A percentile compares a stretch with the other conserved stretches of the same genome.
Evolutionary conservation across 495 filamentous ascomycete genomes (phyloP).

Genomic region (Friedmanniomyces simplex): DNA sequence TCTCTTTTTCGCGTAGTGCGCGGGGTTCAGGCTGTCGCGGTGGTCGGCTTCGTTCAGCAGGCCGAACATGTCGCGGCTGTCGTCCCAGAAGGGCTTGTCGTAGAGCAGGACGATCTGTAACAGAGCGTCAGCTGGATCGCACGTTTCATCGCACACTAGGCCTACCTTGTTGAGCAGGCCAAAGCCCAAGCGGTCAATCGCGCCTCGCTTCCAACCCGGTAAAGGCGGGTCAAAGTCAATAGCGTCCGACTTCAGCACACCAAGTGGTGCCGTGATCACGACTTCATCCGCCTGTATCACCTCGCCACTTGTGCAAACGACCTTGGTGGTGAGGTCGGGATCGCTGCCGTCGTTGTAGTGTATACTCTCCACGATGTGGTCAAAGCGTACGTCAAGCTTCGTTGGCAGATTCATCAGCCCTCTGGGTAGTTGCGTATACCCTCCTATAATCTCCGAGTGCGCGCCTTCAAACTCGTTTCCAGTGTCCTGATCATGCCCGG

Average conservation of each 20-base stretch:
- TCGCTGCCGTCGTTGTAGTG: conserved; percentile 45
- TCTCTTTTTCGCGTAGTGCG: conserved; percentile 51
- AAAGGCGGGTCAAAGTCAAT: conserved; percentile 75
- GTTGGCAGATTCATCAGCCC: conserved; percentile 67
- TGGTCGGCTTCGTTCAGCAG: conserved; percentile 62
- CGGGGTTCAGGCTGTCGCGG: conserved; percentile 44
- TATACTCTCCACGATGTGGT: conserved; percentile 57
- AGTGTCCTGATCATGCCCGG: conserved; percentile 90
- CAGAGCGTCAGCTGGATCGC: conserved; percentile 4
- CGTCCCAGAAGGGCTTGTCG: conserved; percentile 83
- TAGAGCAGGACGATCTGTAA: conserved; percentile 73
- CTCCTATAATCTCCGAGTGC: conserved; percentile 84
- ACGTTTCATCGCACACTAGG: neutral
- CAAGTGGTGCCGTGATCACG: conserved; percentile 79
- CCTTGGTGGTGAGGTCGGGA: conserved; percentile 32
- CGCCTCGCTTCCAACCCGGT: conserved; percentile 71
- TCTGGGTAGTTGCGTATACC: conserved; percentile 80
- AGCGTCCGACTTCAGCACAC: conserved; percentile 68
- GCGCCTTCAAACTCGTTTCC: conserved; percentile 96
- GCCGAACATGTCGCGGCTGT: conserved; percentile 87
- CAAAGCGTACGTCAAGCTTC: conserved; percentile 68
- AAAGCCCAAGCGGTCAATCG: conserved; percentile 82
- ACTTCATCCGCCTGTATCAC: conserved; percentile 72
- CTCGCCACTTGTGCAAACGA: conserved; percentile 73
- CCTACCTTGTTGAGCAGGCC: conserved; percentile 79